phyloP scores from a whole-genome alignment of 768 basidiomycete species.

The Fistulinella prunicolor region DNA sequence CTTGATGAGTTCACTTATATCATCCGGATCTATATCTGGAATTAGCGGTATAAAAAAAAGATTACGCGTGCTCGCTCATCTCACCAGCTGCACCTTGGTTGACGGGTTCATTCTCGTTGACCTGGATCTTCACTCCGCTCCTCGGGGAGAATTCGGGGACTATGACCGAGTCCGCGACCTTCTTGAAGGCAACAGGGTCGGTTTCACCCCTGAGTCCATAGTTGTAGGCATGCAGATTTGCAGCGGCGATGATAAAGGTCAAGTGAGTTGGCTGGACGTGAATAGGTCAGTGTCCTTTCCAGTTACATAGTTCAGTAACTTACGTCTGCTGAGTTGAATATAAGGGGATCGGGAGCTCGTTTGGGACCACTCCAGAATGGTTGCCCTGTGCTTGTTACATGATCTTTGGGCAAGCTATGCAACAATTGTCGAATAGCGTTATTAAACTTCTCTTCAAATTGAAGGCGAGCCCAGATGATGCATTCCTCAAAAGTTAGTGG shows the following conservation, averaged over 20 bases:
- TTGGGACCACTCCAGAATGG: constrained; percentile 99
- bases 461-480: constrained; percentile 92
- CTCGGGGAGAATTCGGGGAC: constrained; percentile 93
- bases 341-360: constrained; percentile 88
- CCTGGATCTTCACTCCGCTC: constrained; percentile 89
- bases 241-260: constrained; percentile 85
- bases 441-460: constrained; percentile 93
- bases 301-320: constrained; percentile 28
- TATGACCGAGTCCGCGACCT: constrained; percentile 75
- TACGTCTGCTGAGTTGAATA: constrained; percentile 85
- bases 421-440: constrained; percentile 91
- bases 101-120: constrained; percentile 89
- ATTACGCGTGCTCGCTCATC: constrained; percentile 2
- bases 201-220: constrained; percentile 92
- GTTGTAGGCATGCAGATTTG: constrained; percentile 97
- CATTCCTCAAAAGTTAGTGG: constrained; percentile 97
- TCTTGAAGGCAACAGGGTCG: constrained; percentile 76
- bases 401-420: constrained; percentile 93
- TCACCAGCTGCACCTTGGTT: constrained; percentile 44
- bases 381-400: constrained; percentile 84
- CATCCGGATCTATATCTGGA: constrained; percentile 42
- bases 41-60: constrained; percentile 4
- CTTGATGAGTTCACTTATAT: constrained; percentile 54
- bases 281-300: constrained; percentile 11
- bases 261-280: constrained; percentile 74